These are phyloP conservation scores for Globisporangium solare DNA, from an alignment of 352 stramenopile genomes.

Conservation along the genomic window DNA sequence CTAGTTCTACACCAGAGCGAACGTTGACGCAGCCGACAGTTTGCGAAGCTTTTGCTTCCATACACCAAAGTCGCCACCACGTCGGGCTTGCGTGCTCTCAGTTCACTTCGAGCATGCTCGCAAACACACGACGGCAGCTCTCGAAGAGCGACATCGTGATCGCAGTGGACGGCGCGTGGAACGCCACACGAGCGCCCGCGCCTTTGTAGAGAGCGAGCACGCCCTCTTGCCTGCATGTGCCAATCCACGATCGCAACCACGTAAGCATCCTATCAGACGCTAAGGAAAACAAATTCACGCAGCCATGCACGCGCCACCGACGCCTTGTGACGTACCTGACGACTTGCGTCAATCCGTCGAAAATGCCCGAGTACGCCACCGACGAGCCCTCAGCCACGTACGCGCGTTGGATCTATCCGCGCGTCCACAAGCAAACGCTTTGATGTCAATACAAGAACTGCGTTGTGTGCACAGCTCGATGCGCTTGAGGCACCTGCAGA, in stretches of 20 bases:
- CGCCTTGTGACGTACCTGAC: constrained; percentile 31
- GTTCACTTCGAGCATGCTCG: constrained; percentile 26
- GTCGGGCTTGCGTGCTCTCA: too few relatives aligned
- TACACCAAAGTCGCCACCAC: too few relatives aligned
- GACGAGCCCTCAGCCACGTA: constrained; percentile 26
- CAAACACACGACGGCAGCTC: constrained; percentile 66
- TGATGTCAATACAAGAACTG: not conserved
- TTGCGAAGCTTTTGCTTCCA: too few relatives aligned
- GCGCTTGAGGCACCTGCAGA: constrained; percentile 77
- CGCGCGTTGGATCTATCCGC: constrained; percentile 37
- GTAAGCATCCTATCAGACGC: not conserved
- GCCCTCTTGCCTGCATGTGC: constrained; percentile 70
- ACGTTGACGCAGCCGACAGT: too few relatives aligned
- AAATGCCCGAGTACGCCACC: constrained; percentile 53
- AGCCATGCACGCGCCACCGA: too few relatives aligned
- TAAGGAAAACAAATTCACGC: not conserved
- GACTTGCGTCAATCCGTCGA: constrained; percentile 84
- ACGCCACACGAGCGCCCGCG: constrained; percentile 90
- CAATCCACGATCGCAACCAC: not conserved
- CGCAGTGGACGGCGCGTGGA: constrained; percentile 94
- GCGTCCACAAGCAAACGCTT: constrained; percentile 10
- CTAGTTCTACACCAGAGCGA: too few relatives aligned
- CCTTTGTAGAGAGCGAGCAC: constrained; percentile 93
- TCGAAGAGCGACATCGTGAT: constrained; percentile 98
- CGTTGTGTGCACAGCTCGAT: not conserved